Conservation (phyloP, 1,284 basidiomycete species). For the Bjerkandera adusta region DNA sequence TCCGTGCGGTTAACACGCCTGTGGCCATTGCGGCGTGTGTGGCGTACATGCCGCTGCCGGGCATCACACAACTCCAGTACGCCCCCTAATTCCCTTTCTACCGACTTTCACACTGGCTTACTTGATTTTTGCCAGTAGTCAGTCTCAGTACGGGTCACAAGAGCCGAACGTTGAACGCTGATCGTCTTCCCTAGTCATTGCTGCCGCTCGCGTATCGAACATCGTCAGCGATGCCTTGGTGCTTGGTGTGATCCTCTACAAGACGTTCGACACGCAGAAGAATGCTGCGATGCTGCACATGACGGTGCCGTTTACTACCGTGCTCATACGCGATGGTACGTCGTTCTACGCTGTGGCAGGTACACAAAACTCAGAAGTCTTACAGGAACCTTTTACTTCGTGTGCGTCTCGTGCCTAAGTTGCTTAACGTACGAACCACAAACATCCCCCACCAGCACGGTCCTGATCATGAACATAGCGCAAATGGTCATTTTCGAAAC, state of each 20-base stretch:
- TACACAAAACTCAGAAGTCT: neutral
- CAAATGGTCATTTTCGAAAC: neutral
- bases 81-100: too few species aligned
- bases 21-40: neutral
- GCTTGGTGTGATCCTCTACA: neutral
- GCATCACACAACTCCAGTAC: neutral
- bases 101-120: too few species aligned
- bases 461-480: constrained; percentile 5
- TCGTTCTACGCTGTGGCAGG: neutral
- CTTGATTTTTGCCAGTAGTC: too few species aligned
- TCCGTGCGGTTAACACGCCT: neutral
- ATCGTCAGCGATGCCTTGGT: constrained; percentile 2
- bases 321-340: constrained; percentile 7
- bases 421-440: neutral
- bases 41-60: constrained; percentile 1
- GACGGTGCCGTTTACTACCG: neutral
- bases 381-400: neutral
- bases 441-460: neutral
- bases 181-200: neutral
- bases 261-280: neutral
- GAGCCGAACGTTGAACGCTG: too few species aligned
- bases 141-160: too few species aligned
- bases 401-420: neutral
- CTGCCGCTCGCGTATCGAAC: neutral
- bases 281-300: neutral